Percentiles rank a stretch among this genome's conserved stretches.
Evolutionary conservation across 805 yeast species (phyloP).

Genomic region (Candida arabinofermentans): DNA sequence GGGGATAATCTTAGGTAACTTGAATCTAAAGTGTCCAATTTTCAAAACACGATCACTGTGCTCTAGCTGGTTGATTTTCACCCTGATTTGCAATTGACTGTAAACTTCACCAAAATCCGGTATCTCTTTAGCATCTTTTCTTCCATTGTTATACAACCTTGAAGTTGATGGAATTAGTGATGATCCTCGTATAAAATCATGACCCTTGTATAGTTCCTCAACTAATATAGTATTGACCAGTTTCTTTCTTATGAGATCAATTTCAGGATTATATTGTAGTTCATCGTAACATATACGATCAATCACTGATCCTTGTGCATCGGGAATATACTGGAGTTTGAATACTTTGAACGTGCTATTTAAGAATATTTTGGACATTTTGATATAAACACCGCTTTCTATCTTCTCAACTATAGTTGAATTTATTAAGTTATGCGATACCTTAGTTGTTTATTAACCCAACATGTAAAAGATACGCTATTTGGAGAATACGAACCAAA

Average conservation of each 20-base stretch:
- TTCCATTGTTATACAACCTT: slow-evolving; percentile 18
- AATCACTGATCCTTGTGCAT: slow-evolving; percentile 17
- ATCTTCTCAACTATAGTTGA: too few relatives aligned
- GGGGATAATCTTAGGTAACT: slow-evolving; percentile 23
- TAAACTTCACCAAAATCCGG: slow-evolving; percentile 22
- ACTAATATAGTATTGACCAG: slow-evolving; percentile 20
- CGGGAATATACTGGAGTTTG: slow-evolving; percentile 9
- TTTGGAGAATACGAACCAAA: too few relatives aligned
- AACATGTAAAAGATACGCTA: too few relatives aligned
- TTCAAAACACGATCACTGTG: slow-evolving; percentile 4
- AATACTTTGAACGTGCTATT: slow-evolving; percentile 22
- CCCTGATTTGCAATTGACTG: slow-evolving; percentile 18
- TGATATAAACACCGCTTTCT: too few relatives aligned
- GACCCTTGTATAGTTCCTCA: slow-evolving; percentile 19
- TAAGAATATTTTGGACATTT: slow-evolving; percentile 29
- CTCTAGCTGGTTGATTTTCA: slow-evolving; percentile 20
- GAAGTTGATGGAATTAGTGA: slow-evolving; percentile 21
- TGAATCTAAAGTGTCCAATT: slow-evolving; percentile 29
- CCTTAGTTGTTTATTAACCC: too few relatives aligned
- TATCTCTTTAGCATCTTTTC: slow-evolving; percentile 14
- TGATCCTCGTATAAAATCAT: slow-evolving; percentile 3
- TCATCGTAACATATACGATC: slow-evolving; percentile 25
- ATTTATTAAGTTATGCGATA: too few relatives aligned
- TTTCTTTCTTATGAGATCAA: slow-evolving; percentile 14
- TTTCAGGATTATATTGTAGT: slow-evolving; percentile 13